Base-by-base conservation (phyloP, 2,329 filamentous ascomycete species). In the Aspergillus niger region DNA sequence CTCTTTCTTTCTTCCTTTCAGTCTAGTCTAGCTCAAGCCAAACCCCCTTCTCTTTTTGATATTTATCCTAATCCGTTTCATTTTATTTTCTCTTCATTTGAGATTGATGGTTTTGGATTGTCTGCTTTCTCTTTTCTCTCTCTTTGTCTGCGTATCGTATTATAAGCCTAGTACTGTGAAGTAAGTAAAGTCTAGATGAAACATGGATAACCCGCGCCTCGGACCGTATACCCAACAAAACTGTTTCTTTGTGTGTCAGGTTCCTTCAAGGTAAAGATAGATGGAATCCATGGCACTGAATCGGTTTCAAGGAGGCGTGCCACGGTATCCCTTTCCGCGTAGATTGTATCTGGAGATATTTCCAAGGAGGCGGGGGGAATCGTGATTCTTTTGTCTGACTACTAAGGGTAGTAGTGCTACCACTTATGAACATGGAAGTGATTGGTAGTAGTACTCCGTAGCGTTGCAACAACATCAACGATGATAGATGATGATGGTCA, bases 211-310 rank as follows among this genome's bases (percentile, higher is more conserved):
- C 52, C 52, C 36, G 24, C 39, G 52, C 39, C 50, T 59, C 57
- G 57, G 57, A 41, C 43, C 50, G 43, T 44, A 48, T 39, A 50
- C 39, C 57, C 57, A 59, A 8, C 26, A 32, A 50, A 50, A 22
- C n/a, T 30, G 11, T 50, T 50, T 28, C 11, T 36, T 28, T 50
- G 28, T 30, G 47, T n/a, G 28, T 50, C 26, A 28, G 15, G 8
- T 49, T 17, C n/a, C 15, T 28, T 50, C 30, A 36, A 36, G 32
- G 13, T 6, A 36, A 20, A 20, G 32, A 15, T 36, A 15, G 32
- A 36, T 5, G 30, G 11, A 7, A 17, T 30, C 44, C 13, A 24
- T 26, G 22, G 44, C 17, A 43, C 0, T 30, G n/a, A 8, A 7
- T 43, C 3, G 39, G 15, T 49, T 49, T 49, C 44, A 49, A 49